Evolutionary conservation across 2,329 filamentous ascomycete genomes (phyloP).

Genomic region (Magnaporthiopsis incrustans): DNA sequence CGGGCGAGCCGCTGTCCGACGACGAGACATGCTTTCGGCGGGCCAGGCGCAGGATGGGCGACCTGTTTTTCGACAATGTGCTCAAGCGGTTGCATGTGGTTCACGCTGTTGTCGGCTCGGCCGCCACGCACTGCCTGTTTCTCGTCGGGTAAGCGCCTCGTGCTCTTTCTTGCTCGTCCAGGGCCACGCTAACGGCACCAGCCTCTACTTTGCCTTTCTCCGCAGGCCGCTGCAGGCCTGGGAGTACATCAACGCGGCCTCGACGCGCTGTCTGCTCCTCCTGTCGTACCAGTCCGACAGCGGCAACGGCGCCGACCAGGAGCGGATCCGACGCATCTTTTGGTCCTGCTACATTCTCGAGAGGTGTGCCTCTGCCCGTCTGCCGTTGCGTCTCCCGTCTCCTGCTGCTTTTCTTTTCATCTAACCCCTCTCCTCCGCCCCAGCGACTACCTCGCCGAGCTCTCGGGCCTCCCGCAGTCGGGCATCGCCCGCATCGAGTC

Average conservation of each 20-base stretch:
- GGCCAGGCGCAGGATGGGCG: slow-evolving; percentile 19
- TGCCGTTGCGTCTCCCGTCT: too few relatives aligned
- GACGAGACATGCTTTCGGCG: slow-evolving; percentile 4
- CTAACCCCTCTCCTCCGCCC: too few relatives aligned
- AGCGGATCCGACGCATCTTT: slow-evolving; percentile 42
- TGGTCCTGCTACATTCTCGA: slow-evolving; percentile 49
- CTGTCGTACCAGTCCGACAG: slow-evolving; percentile 32
- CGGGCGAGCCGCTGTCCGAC: neutral
- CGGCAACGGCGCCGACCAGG: slow-evolving; percentile 26
- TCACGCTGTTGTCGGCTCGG: slow-evolving; percentile 36
- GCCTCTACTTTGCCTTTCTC: slow-evolving; percentile 41
- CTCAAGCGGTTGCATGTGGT: slow-evolving; percentile 37
- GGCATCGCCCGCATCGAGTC: slow-evolving; percentile 45
- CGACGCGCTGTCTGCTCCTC: slow-evolving; percentile 40
- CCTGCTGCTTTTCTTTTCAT: too few relatives aligned
- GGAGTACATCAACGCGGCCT: slow-evolving; percentile 41
- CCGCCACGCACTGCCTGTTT: slow-evolving; percentile 41
- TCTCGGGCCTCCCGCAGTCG: slow-evolving; percentile 40
- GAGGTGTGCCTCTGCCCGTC: too few relatives aligned
- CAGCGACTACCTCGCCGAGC: slow-evolving; percentile 44
- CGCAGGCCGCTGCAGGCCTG: slow-evolving; percentile 43
- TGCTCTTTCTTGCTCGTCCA: too few relatives aligned
- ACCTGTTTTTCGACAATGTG: slow-evolving; percentile 37
- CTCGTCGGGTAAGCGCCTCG: slow-evolving; percentile 33
- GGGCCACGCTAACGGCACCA: slow-evolving; percentile 9